Conservation (phyloP, 768 basidiomycete genomes). For the Mycena indigotica region DNA sequence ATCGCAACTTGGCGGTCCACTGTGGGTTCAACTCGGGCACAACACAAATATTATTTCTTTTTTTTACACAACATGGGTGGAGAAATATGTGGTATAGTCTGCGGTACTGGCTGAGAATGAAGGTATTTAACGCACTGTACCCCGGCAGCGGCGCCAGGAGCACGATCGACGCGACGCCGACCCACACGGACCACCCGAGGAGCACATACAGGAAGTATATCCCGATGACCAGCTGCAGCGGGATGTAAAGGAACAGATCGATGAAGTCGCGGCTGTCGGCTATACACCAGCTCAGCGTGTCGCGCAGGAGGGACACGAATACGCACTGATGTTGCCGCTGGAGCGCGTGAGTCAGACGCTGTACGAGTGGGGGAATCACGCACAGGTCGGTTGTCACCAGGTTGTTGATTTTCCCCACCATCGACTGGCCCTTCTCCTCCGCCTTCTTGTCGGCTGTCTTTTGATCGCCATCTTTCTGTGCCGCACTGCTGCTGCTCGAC, state of each 20-base stretch:
- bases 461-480: no score
- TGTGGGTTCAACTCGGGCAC: no score
- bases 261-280: slow-evolving; percentile 18
- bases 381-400: slow-evolving; percentile 64
- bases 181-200: slow-evolving; percentile 5
- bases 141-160: slow-evolving; percentile 58
- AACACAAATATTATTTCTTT: no score
- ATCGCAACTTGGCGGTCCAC: no score
- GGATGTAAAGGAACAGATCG: slow-evolving; percentile 7
- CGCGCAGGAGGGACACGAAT: not conserved
- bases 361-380: not conserved
- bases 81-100: no score
- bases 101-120: no score
- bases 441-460: slow-evolving; percentile 23
- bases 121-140: slow-evolving; percentile 50
- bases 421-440: slow-evolving; percentile 34
- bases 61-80: no score
- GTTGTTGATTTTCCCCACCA: slow-evolving; percentile 80
- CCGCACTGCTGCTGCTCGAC: not conserved
- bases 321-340: not conserved
- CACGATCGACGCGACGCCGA: slow-evolving; percentile 25
- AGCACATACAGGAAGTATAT: slow-evolving; percentile 51
- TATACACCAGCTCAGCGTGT: not conserved
- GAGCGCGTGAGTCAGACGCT: not conserved
- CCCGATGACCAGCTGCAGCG: slow-evolving; percentile 28